Evolutionary conservation across 257 asterid species (phyloP), one percentile per base, ranked within the genome.

Genomic region (Solanum rostratum): DNA sequence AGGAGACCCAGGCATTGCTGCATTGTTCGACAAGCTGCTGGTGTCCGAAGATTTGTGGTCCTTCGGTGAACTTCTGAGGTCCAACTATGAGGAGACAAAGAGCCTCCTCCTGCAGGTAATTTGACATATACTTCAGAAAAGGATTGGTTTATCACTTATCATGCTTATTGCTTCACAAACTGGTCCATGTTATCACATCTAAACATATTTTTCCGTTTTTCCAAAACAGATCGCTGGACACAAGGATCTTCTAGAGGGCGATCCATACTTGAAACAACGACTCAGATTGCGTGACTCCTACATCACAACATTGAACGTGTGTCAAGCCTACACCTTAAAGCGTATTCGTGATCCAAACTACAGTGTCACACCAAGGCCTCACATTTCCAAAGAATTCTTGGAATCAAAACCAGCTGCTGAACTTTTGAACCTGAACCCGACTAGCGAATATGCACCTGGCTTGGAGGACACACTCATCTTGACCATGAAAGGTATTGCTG

Each of bases 401-500:
- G 94, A 88, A 63, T 79, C 90, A 50, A 87, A 85, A 24, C 84
- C 81, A 22, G 92, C 89, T 86, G 89, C 90, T 73, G 90, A 88
- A 66, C 87, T 87, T 7, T 80, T 88, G 79, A 84, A 71, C 63
- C 89, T 91, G 59, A 91, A 91, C 60, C 94, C 94, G 0, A 86
- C 90, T 5, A 87, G 89, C 29, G 94, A 91, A 16, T 90, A 91
- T 30, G 91, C 94, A 74, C 92, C 94, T 20, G 92, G 94, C 7
- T 65, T 88, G 86, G 94, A 90, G 74, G 94, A 91, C 57, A 88
- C 94, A 37, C 89, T 91, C 85, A 90, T 91, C 86, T 83, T 91
- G 81, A 91, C 94, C 85, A 91, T 91, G 91, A 91, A 91, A 80
- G 94, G 94, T 43, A 88, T 91, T 78, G 94, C 94, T 45, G 94